Conservation (phyloP, 164 flowering plant species). For the Vitis riparia region DNA sequence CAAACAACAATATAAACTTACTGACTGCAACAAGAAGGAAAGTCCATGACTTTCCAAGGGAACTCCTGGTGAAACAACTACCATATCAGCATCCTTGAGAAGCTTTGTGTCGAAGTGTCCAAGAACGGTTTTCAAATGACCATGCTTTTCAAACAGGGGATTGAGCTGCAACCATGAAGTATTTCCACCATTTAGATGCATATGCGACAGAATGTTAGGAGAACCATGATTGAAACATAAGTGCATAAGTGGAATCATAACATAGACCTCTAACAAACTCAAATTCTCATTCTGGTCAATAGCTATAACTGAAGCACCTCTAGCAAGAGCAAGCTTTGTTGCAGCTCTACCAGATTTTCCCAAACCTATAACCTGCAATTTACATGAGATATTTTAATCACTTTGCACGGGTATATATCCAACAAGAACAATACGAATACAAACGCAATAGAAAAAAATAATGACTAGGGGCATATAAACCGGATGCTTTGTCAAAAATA, state of each 20-base stretch:
- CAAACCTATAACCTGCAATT: slow-evolving; percentile 37
- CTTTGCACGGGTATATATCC: background rate
- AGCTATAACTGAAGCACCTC: slow-evolving; percentile 50
- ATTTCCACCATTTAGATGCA: background rate
- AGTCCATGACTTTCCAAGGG: slow-evolving; percentile 38
- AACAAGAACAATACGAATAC: background rate
- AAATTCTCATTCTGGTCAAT: slow-evolving; percentile 41
- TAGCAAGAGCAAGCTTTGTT: slow-evolving; percentile 40
- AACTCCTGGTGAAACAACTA: slow-evolving; percentile 51
- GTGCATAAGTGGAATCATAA: background rate
- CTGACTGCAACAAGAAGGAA: slow-evolving; percentile 32
- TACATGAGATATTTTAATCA: background rate
- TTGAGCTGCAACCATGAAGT: slow-evolving; percentile 24
- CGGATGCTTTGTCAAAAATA: no score
- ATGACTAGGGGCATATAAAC: no score
- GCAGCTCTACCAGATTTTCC: slow-evolving; percentile 48
- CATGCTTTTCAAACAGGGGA: slow-evolving; percentile 20
- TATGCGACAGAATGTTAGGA: background rate
- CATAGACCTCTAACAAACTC: slow-evolving; percentile 30
- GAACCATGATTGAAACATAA: background rate
- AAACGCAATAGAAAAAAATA: background rate
- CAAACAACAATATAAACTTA: slow-evolving; percentile 13
- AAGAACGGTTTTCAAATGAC: slow-evolving; percentile 31
- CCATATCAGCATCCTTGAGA: slow-evolving; percentile 34
- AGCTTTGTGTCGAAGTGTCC: slow-evolving; percentile 28